Conservation (phyloP, 495 filamentous ascomycete species). For the Lepidopterella palustris region DNA sequence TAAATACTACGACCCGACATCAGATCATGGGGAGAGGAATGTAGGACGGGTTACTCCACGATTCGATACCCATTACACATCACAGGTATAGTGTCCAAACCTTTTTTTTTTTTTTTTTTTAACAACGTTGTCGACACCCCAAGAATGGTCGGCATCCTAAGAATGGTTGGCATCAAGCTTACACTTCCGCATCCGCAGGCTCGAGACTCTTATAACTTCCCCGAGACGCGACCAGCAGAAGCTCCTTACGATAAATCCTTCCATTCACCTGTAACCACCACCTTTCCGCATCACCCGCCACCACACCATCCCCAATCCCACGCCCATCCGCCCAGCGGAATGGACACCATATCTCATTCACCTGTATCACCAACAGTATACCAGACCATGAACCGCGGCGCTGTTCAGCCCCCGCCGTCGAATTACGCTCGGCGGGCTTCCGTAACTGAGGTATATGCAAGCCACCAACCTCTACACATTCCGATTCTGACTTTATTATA, state of each 20-base stretch:
- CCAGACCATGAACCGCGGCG: constrained; percentile 21
- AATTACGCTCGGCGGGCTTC: constrained; percentile 20
- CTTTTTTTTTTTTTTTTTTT: constrained; percentile 4
- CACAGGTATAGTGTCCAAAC: constrained; percentile 30
- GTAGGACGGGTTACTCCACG: constrained; percentile 27
- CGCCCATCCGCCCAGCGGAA: constrained; percentile 11
- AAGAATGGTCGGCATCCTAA: too few species aligned
- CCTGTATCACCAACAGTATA: constrained; percentile 30
- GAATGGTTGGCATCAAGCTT: not conserved
- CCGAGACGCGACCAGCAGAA: constrained; percentile 23
- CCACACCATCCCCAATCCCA: constrained; percentile 21
- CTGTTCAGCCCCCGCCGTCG: constrained; percentile 22
- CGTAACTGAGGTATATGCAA: constrained; percentile 21
- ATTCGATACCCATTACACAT: constrained; percentile 35
- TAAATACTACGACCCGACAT: constrained; percentile 46
- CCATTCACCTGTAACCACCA: constrained; percentile 19
- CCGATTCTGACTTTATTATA: constrained; percentile 12
- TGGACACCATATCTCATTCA: constrained; percentile 29
- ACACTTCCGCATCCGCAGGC: constrained; percentile 6
- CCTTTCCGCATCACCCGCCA: constrained; percentile 28
- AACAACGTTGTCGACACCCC: not conserved
- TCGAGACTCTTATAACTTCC: constrained; percentile 29
- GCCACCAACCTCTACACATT: not conserved
- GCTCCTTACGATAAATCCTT: constrained; percentile 20
- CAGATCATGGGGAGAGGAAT: constrained; percentile 35